A percentile compares a stretch with the other conserved stretches of the same genome.
phyloP scores from a whole-genome alignment of 2,329 filamentous ascomycete genomes.

The Trichoderma koningii region DNA sequence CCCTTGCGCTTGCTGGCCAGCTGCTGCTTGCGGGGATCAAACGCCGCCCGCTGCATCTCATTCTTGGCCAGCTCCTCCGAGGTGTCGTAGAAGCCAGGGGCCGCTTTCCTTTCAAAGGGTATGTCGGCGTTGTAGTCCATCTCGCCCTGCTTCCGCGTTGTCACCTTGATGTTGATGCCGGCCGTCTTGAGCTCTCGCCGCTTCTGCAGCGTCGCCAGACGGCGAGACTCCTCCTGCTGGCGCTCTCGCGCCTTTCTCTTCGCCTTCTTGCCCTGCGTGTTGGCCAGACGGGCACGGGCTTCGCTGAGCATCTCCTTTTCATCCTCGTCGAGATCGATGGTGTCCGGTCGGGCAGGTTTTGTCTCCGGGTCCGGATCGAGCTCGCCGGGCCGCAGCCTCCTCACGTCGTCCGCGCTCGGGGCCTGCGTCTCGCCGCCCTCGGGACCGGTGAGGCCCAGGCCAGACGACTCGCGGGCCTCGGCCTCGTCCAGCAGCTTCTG shows the following conservation, averaged over 20 bases:
- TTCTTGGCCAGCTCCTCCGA: slow-evolving; percentile 77
- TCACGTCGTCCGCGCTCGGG: slow-evolving; percentile 88
- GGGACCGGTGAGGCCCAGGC: slow-evolving; percentile 80
- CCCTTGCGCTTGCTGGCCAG: slow-evolving; percentile 83
- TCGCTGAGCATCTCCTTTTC: slow-evolving; percentile 99
- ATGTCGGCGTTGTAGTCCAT: slow-evolving; percentile 99
- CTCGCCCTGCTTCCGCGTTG: slow-evolving; percentile 86
- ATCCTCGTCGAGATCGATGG: slow-evolving; percentile 96
- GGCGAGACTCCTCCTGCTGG: slow-evolving; percentile 90
- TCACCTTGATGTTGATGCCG: slow-evolving; percentile 96
- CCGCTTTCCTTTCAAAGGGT: slow-evolving; percentile 91
- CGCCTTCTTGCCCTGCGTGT: slow-evolving; percentile 98
- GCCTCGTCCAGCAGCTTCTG: slow-evolving; percentile 96
- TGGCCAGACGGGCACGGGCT: slow-evolving; percentile 91
- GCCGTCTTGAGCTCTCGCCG: slow-evolving; percentile 94
- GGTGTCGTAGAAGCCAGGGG: slow-evolving; percentile 91
- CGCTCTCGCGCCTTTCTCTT: slow-evolving; percentile 96
- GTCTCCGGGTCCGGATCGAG: slow-evolving; percentile 96
- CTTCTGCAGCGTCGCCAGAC: slow-evolving; percentile 90
- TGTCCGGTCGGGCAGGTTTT: slow-evolving; percentile 92
- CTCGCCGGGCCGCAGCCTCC: slow-evolving; percentile 85
- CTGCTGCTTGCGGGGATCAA: slow-evolving; percentile 91
- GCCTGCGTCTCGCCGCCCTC: slow-evolving; percentile 84
- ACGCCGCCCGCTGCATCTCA: slow-evolving; percentile 78
- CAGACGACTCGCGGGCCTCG: slow-evolving; percentile 82